These are phyloP conservation scores for Singerocomus inundabilis DNA, from an alignment of 1,284 basidiomycete genomes.

Conservation along the genomic window DNA sequence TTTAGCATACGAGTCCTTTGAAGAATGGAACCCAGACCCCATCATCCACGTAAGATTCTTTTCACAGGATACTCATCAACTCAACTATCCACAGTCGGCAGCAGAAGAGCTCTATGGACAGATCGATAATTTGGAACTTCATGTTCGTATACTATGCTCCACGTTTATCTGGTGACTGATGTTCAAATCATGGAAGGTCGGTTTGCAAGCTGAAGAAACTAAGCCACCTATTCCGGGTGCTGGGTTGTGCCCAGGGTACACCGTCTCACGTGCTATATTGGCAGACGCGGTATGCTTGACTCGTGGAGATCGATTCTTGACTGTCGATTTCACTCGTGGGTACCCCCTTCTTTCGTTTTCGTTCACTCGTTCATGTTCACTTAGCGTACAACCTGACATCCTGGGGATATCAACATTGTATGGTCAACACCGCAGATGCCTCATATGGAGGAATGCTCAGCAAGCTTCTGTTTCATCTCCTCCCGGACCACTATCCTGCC, in stretches of 20 bases:
- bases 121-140: slow-evolving; percentile 75
- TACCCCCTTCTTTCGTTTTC: slow-evolving; percentile 6
- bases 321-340: slow-evolving; percentile 69
- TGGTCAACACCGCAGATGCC: slow-evolving; percentile 60
- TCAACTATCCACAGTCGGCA: slow-evolving; percentile 43
- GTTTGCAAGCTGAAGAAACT: slow-evolving; percentile 75
- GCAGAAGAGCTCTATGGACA: slow-evolving; percentile 71
- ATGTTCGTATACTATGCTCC: slow-evolving; percentile 41
- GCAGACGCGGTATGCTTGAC: slow-evolving; percentile 76
- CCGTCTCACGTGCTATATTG: slow-evolving; percentile 82
- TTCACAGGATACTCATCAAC: background rate
- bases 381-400: slow-evolving; percentile 68
- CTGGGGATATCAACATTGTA: slow-evolving; percentile 76
- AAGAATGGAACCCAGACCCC: slow-evolving; percentile 77
- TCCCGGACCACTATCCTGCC: slow-evolving; percentile 66
- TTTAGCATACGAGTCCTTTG: slow-evolving; percentile 58
- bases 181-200: slow-evolving; percentile 43
- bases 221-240: slow-evolving; percentile 73
- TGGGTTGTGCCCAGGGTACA: slow-evolving; percentile 84
- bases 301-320: slow-evolving; percentile 78
- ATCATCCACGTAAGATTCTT: slow-evolving; percentile 52
- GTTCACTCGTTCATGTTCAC: background rate
- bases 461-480: slow-evolving; percentile 67
- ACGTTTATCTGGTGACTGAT: background rate
- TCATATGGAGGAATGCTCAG: slow-evolving; percentile 71